Base-by-base conservation (phyloP, 768 basidiomycete genomes). In the Hemileccinum impolitum region DNA sequence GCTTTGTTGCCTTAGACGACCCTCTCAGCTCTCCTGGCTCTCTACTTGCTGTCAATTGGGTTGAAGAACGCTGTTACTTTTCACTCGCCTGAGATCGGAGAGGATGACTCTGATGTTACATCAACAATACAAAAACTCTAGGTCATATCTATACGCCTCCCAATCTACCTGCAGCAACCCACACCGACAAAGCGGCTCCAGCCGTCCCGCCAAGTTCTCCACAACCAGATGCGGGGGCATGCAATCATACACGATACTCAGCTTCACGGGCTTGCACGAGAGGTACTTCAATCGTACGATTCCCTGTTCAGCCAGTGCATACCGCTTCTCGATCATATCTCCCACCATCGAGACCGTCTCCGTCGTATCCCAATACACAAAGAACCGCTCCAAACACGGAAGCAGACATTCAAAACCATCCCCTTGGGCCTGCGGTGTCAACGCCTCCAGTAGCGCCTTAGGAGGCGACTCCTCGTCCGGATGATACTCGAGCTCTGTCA, bases 321-420 rank as follows among this genome's bases (percentile, higher is more conserved):
- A 59, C 31, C 62, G 60, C 25, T 36, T 12, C 45, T 63, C 63
- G 9, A 62, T 49, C 62, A 63, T 59, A 7, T 63, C 52, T 1
- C 54, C 62, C 50, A 65, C 62, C 46, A 49, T 54, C 17, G 48
- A 48, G 12, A 63, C 54, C 32, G 63, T 60, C 53, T 60, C 61
- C 17, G 50, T 37, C 45, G 53, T 60, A 36, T 65, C 63, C 62
- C 62, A 63, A 31, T 57, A 54, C 28, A 63, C 50, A 14, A 38
- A 50, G 14, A 60, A 19, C 42, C 57, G 50, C 17, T 65, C 55
- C 38, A 64, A 28, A 31, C 19, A 11, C 0, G 60, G 54, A 5
- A 62, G 54, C 1, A 65, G 32, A 39, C 62, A 65, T n/a, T 32
- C 45, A 13, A 53, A 5, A 6, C 4, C 41, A 0, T 52, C 58